Evolutionary conservation across 192 early-diverging fungal species (phyloP), one percentile per base, ranked within the genome.

Genomic region (Coemansia umbellata): DNA sequence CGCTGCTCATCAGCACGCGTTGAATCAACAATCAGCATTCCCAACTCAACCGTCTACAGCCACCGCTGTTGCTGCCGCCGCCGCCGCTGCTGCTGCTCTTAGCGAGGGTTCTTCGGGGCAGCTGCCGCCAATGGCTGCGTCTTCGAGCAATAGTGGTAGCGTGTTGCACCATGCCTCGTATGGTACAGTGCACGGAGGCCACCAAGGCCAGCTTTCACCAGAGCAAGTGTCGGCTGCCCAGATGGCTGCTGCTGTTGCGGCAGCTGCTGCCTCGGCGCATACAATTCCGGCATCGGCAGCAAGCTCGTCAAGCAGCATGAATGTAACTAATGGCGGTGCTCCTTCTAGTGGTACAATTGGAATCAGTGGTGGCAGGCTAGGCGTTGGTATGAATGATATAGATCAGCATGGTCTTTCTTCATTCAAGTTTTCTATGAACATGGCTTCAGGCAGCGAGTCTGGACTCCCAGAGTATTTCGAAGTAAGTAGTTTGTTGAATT

Each of bases 391-490:
- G 8, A 54, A 32, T 17, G 67, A 70, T 21, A 50, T 60, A 15
- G 62, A 72, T 23, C 69, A 64, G 37, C 14, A 42, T 10, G 58
- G 45, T 14, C 56, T 73, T 31, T 51, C 63, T 8, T 63, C 63
- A 5, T 66, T 73, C 69, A 73, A 73, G 55, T 73, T 73, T 26
- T 53, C 63, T 19, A 60, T 73, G 62, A 49, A 44, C 51, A 60
- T 73, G 54, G 63, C 55, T 24, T 44, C 63, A 15, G 47, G 52
- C 60, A 36, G 54, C 59, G 71, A 74, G 36, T 47, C 63, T 3
- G 36, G 24, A n/a, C 53, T 74, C 30, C 71, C 71, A 3, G 71
- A 74, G 8, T 74, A 74, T 48, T 65, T 74, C 51, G 71, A 74
- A 41, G 71, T 67, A 67, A 62, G 59, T 50, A 14, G 6, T 31